Evolutionary conservation across 768 basidiomycete species (phyloP).

Genomic region (Chalciporus sphaerocephalus): DNA sequence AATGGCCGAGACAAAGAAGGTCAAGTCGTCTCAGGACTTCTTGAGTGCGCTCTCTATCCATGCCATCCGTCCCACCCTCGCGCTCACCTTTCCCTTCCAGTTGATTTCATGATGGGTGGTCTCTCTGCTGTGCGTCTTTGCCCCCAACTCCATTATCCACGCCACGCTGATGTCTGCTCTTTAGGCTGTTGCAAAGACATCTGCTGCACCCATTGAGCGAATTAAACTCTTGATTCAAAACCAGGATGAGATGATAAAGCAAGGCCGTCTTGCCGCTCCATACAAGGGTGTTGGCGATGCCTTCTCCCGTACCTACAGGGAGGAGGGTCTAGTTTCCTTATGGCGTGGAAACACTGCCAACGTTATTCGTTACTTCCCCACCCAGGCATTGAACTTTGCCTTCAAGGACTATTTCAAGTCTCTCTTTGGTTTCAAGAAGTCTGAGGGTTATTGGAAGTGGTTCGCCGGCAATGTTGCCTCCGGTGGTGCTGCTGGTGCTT

Average conservation of each 20-base stretch:
- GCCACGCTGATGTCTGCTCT: slow-evolving; percentile 21
- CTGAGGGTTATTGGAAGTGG: slow-evolving; percentile 97
- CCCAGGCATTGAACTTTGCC: slow-evolving; percentile 99
- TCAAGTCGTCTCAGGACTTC: slow-evolving; percentile 90
- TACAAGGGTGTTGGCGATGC: slow-evolving; percentile 97
- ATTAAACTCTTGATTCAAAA: slow-evolving; percentile 98
- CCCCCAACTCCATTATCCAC: not conserved
- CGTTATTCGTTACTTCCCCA: slow-evolving; percentile 99
- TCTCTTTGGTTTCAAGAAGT: slow-evolving; percentile 97
- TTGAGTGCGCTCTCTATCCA: slow-evolving; percentile 44
- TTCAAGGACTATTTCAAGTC: slow-evolving; percentile 99
- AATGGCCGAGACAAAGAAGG: slow-evolving; percentile 83
- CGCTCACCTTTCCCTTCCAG: slow-evolving; percentile 37
- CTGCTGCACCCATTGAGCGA: slow-evolving; percentile 98
- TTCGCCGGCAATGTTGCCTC: slow-evolving; percentile 97
- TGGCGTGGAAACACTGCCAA: slow-evolving; percentile 99
- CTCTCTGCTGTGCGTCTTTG: slow-evolving; percentile 70
- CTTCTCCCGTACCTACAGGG: slow-evolving; percentile 85
- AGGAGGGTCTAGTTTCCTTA: slow-evolving; percentile 92
- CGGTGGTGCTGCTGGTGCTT: slow-evolving; percentile 99
- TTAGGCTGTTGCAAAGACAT: slow-evolving; percentile 97
- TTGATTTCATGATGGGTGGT: slow-evolving; percentile 96
- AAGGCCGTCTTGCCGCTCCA: slow-evolving; percentile 92
- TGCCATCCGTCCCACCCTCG: not conserved
- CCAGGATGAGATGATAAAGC: slow-evolving; percentile 99